phyloP scores from a whole-genome alignment of 2,329 filamentous ascomycete species.

The Pseudogymnoascus sp. region DNA sequence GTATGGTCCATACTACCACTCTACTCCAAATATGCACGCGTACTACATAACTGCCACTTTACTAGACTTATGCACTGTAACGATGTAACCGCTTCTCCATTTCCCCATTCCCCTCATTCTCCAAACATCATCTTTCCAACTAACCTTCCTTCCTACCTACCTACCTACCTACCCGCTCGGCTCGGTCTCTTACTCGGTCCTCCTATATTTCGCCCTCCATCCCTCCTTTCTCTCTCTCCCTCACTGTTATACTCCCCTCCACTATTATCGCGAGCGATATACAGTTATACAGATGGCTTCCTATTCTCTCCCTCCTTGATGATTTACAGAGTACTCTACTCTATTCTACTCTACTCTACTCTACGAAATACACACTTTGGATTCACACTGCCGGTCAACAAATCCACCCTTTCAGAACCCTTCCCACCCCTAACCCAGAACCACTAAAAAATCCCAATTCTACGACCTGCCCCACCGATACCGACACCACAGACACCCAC shows the following conservation, averaged over 20 bases:
- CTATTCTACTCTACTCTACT: neutral
- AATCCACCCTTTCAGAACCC: neutral
- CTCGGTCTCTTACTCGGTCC: slow-evolving; percentile 1
- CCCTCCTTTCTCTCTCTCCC: neutral
- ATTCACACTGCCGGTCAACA: neutral
- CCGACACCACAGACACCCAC: neutral
- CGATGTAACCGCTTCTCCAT: neutral
- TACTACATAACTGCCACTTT: neutral
- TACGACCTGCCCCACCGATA: slow-evolving; percentile 2
- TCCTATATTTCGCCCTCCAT: neutral
- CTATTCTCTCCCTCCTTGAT: slow-evolving; percentile 5
- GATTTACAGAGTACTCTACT: neutral
- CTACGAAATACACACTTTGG: neutral
- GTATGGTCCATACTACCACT: neutral
- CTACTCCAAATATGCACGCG: neutral
- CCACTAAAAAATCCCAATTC: slow-evolving; percentile 5
- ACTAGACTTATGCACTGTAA: neutral
- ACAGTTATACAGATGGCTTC: slow-evolving; percentile 5
- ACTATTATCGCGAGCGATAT: neutral
- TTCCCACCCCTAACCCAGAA: slow-evolving; percentile 6
- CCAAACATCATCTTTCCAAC: slow-evolving; percentile 2
- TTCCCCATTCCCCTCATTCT: neutral
- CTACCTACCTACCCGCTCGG: neutral
- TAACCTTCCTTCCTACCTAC: neutral
- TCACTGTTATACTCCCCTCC: neutral